Percentiles rank a stretch among this genome's conserved stretches.
phyloP scores from a whole-genome alignment of 345 rosid genomes.

The Heritiera littoralis region DNA sequence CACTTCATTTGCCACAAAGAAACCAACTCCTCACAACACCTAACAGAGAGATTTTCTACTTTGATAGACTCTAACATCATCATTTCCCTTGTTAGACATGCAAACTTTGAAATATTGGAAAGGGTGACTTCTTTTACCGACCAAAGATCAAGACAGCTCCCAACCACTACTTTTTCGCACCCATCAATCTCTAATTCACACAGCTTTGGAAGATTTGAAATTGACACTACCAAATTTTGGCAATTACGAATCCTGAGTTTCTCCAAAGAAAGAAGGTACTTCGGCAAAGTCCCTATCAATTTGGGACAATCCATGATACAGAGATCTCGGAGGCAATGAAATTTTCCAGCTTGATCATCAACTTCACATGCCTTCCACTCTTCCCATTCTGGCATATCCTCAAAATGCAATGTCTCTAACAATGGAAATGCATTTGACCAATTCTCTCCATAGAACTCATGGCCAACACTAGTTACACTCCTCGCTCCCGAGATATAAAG shows the following conservation, averaged over 20 bases:
- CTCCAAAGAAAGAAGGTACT: background rate
- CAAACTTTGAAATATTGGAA: background rate
- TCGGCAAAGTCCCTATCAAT: background rate
- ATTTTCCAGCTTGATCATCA: background rate
- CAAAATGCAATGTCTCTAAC: background rate
- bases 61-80: background rate
- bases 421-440: too few species aligned
- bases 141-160: background rate
- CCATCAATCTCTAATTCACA: background rate
- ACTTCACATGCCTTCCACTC: background rate
- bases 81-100: background rate
- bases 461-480: constrained; percentile 15
- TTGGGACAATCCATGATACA: background rate
- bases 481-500: background rate
- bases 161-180: background rate
- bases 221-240: background rate
- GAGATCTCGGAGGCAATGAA: background rate
- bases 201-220: background rate
- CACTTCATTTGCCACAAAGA: too few species aligned
- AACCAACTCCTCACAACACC: background rate
- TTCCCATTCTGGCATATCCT: constrained; percentile 20
- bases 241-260: background rate
- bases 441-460: constrained; percentile 14
- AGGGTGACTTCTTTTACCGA: background rate
- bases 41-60: background rate